Evolutionary conservation across 202 grass and related monocot species (phyloP), one percentile per base, ranked within the genome.

Genomic region (Panicum virgatum): DNA sequence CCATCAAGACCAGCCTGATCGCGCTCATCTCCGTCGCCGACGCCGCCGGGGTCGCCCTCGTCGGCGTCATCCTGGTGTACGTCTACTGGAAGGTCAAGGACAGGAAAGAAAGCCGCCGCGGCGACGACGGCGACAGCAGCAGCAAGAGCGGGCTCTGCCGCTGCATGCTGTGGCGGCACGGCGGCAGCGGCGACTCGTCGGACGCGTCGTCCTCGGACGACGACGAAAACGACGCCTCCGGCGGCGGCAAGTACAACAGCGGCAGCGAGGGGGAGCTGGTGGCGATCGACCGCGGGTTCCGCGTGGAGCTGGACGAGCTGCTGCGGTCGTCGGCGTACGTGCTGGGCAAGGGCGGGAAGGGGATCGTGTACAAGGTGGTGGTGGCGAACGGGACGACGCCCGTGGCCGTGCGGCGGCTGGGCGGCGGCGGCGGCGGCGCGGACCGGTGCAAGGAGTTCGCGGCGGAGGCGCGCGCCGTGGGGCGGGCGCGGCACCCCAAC

Each of bases 331-430:
- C 96, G 1, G 96, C 96, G 13, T 99, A 99, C 77, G 96, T 99
- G 9, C 87, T 99, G 18, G 93, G 96, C 4, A 99, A 99, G 9
- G 93, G 96, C 2, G 91, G 89, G 43, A 94, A 93, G 78, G 96
- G 96, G 69, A 96, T 99, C 66, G 93, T 99, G 78, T 99, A 94
- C 88, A 96, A 99, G 86, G 96, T 99, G 71, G 96, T 99, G 78
- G 91, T 96, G 23, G 91, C 89, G 0, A 90, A 89, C 23, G 93
- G 96, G 0, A 75, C 90, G 0, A 82, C 88, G 19, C 87, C 94
- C 37, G 96, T 94, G 15, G 96, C 94, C 80, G 82, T 94, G 80
- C 83, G 96, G n/a, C 87, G 94, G 29, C 85, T 92, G 5, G 90
- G 91, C 19, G 96, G 96, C 9, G 87, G n/a, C n/a, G n/a, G n/a